Evolutionary conservation across 2,329 filamentous ascomycete species (phyloP).

Genomic region (Hypoxylon sp.): DNA sequence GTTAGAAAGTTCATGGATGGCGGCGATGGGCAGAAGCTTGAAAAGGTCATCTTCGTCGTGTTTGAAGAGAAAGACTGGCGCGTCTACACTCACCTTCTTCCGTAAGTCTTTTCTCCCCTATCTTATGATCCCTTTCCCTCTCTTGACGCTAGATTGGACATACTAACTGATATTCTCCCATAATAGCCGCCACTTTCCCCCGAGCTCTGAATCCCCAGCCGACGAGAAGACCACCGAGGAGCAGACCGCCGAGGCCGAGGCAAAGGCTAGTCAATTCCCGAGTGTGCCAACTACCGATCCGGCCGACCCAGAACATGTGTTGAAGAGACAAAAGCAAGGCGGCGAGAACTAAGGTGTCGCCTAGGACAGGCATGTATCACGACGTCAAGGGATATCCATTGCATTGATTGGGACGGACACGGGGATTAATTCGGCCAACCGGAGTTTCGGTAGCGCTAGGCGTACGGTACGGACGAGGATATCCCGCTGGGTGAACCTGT

Average conservation of each 20-base stretch:
- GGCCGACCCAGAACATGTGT: conserved; percentile 49
- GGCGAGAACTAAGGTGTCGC: conserved; percentile 18
- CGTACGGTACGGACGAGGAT: conserved; percentile 16
- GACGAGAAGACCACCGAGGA: conserved; percentile 38
- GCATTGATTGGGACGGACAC: background rate
- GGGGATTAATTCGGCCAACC: conserved; percentile 5
- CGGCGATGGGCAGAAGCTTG: conserved; percentile 66
- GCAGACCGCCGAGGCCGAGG: conserved; percentile 48
- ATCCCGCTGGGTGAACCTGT: background rate
- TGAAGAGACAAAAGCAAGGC: conserved; percentile 56
- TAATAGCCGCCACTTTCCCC: conserved; percentile 50
- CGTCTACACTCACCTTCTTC: conserved; percentile 78
- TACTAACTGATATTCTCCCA: conserved; percentile 6
- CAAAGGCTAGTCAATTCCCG: conserved; percentile 53
- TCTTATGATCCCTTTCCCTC: background rate
- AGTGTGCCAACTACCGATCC: conserved; percentile 57
- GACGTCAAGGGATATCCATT: conserved; percentile 9
- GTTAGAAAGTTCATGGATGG: conserved; percentile 70
- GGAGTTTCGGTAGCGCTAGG: conserved; percentile 16
- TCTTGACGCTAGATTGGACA: background rate
- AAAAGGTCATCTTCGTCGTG: conserved; percentile 86
- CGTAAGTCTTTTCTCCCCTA: conserved; percentile 70
- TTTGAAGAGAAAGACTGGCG: conserved; percentile 83
- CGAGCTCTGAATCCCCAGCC: conserved; percentile 31
- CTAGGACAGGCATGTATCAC: conserved; percentile 5